Conservation (phyloP, 345 rosid genomes). For the Lepidium aucheri region DNA sequence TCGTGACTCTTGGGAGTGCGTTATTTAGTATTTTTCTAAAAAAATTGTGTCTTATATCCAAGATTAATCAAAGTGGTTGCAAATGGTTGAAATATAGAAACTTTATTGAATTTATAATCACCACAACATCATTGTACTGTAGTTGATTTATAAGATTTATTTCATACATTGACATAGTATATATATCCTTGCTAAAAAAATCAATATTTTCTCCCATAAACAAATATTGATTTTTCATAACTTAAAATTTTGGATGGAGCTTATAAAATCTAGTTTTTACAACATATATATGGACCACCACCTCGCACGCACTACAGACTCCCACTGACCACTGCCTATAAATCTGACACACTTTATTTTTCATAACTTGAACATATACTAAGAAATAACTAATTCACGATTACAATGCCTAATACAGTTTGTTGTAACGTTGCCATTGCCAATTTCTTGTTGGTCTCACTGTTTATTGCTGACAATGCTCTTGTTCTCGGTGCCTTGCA, state of each 20-base stretch:
- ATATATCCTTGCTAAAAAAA: neutral
- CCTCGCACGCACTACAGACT: neutral
- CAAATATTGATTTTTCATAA: no score
- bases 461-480: constrained; percentile 8
- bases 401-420: constrained; percentile 4
- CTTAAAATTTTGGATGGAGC: neutral
- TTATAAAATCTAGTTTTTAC: neutral
- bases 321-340: constrained; percentile 7
- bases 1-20: neutral
- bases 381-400: neutral
- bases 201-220: neutral
- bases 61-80: neutral
- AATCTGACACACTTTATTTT: neutral
- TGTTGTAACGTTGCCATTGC: constrained; percentile 9
- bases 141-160: neutral
- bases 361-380: neutral
- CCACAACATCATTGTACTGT: neutral
- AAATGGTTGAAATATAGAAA: neutral
- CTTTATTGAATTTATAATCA: neutral
- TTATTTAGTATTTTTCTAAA: neutral
- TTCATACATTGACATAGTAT: neutral
- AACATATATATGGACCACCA: constrained; percentile 12
- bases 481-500: constrained; percentile 8
- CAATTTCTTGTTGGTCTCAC: constrained; percentile 1
- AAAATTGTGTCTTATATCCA: neutral